A percentile compares a stretch with the other conserved stretches of the same genome.
These are phyloP conservation scores for Cyberlindnera maritima DNA, from an alignment of 805 yeast genomes.

Conservation along the genomic window DNA sequence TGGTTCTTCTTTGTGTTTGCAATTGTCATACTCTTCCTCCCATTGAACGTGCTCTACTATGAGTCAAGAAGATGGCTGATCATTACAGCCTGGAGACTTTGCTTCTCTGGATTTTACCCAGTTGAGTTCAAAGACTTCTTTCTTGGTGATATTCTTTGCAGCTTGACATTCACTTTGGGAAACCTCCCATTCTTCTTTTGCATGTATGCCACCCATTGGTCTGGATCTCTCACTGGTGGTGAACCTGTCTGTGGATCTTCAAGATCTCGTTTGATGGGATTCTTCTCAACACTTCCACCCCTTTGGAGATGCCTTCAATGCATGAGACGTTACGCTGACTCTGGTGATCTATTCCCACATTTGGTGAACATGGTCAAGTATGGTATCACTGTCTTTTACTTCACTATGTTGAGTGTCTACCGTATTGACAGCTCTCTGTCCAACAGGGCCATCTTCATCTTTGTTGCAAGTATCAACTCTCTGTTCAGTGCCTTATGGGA, in stretches of 20 bases:
- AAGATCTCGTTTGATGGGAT: conserved; percentile 75
- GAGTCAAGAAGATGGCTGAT: conserved; percentile 76
- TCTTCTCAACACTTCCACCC: conserved; percentile 79
- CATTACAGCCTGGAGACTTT: conserved; percentile 64
- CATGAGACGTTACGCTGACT: conserved; percentile 83
- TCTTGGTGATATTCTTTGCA: conserved; percentile 86
- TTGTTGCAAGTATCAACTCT: conserved; percentile 74
- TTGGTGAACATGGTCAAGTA: conserved; percentile 85
- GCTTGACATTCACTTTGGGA: conserved; percentile 84
- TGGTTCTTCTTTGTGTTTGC: conserved; percentile 65
- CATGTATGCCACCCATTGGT: conserved; percentile 72
- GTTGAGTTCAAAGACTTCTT: conserved; percentile 95
- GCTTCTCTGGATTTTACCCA: conserved; percentile 84
- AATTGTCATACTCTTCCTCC: conserved; percentile 51
- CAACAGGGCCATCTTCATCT: conserved; percentile 57
- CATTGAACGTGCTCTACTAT: conserved; percentile 53
- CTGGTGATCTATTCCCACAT: conserved; percentile 97
- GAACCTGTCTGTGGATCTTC: conserved; percentile 68
- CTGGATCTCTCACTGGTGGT: conserved; percentile 40
- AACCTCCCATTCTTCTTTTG: conserved; percentile 86
- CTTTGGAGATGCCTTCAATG: conserved; percentile 92
- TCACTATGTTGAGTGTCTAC: conserved; percentile 72
- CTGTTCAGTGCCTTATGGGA: conserved; percentile 79
- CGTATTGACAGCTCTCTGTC: conserved; percentile 49
- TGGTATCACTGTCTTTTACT: conserved; percentile 60